Percentiles rank a stretch among this genome's conserved stretches.
phyloP scores from a whole-genome alignment of 2,329 filamentous ascomycete genomes.

The Neonectria neomacrospora region DNA sequence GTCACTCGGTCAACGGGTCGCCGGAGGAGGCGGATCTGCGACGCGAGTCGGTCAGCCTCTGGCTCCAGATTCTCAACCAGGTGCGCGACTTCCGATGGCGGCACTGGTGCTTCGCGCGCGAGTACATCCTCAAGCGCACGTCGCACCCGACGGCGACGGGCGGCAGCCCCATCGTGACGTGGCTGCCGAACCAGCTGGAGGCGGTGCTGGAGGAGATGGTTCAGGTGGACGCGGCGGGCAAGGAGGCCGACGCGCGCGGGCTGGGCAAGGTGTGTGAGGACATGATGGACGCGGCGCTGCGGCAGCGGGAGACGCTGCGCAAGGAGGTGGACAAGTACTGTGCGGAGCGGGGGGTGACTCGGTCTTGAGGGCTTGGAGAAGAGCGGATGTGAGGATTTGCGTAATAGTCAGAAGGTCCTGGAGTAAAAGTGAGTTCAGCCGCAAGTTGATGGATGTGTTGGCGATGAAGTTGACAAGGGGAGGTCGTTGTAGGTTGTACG shows the following conservation, averaged over 20 bases:
- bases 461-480: neutral
- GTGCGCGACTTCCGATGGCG: slow-evolving; percentile 85
- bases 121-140: slow-evolving; percentile 85
- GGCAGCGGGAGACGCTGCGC: slow-evolving; percentile 72
- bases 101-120: slow-evolving; percentile 86
- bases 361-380: slow-evolving; percentile 10
- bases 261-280: slow-evolving; percentile 62
- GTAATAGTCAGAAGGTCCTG: neutral
- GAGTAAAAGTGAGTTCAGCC: neutral
- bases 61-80: slow-evolving; percentile 75
- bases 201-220: slow-evolving; percentile 79
- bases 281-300: slow-evolving; percentile 74
- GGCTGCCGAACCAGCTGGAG: slow-evolving; percentile 83
- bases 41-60: slow-evolving; percentile 66
- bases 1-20: slow-evolving; percentile 33
- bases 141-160: slow-evolving; percentile 82
- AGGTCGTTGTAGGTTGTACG: neutral
- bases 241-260: slow-evolving; percentile 47
- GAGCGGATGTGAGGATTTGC: neutral
- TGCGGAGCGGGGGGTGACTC: slow-evolving; percentile 64
- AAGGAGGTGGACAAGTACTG: slow-evolving; percentile 84
- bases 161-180: slow-evolving; percentile 84
- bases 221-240: slow-evolving; percentile 59
- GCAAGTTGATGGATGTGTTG: neutral
- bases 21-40: slow-evolving; percentile 56